Conservation (phyloP, 2,329 filamentous ascomycete genomes). For the Orbilia blumenaviensis region DNA sequence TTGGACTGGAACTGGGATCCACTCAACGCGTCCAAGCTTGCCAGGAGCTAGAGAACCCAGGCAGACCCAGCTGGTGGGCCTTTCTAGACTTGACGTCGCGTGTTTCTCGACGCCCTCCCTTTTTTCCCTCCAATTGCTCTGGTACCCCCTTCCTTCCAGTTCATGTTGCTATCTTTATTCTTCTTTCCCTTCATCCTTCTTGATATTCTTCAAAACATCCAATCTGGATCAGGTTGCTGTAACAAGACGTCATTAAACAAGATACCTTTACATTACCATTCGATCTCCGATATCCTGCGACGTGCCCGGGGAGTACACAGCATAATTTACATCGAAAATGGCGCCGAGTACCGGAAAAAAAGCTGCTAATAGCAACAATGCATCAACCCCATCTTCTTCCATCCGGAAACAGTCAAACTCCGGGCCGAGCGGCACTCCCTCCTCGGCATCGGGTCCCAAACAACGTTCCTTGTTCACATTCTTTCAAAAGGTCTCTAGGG, state of each 20-base stretch:
- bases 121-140: slow-evolving; percentile 25
- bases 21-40: slow-evolving; percentile 21
- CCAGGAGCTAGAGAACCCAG: not conserved
- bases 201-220: too few species aligned
- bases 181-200: not conserved
- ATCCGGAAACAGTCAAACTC: slow-evolving; percentile 56
- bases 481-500: slow-evolving; percentile 79
- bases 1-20: slow-evolving; percentile 4
- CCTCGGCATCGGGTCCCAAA: slow-evolving; percentile 61
- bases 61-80: too few species aligned
- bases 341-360: slow-evolving; percentile 59
- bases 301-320: slow-evolving; percentile 48
- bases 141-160: not conserved
- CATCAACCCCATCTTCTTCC: slow-evolving; percentile 56
- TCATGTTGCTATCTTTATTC: not conserved
- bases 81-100: slow-evolving; percentile 31
- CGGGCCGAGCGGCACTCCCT: slow-evolving; percentile 62
- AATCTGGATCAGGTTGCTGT: not conserved
- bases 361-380: slow-evolving; percentile 57
- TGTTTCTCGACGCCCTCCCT: slow-evolving; percentile 42
- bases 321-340: slow-evolving; percentile 56
- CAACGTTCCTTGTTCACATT: slow-evolving; percentile 70
- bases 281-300: not conserved
- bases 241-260: too few species aligned
- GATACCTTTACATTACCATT: too few species aligned